Percentiles rank a stretch among this genome's conserved stretches.
These are phyloP conservation scores for Staphylotrichum tortipilum DNA, from an alignment of 495 filamentous ascomycete genomes.

Conservation along the genomic window DNA sequence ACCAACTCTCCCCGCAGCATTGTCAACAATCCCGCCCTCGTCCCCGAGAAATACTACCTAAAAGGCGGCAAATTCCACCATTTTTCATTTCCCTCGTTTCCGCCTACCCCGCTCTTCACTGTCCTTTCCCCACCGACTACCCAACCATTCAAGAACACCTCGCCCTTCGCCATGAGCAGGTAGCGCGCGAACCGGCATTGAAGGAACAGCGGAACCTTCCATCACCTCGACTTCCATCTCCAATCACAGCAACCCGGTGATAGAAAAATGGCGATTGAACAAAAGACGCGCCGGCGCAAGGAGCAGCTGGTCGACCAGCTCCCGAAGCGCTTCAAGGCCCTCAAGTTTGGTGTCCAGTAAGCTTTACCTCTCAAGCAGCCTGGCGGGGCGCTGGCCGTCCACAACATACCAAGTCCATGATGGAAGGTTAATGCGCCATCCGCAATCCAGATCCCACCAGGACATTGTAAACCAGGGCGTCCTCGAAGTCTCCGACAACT, in stretches of 20 bases:
- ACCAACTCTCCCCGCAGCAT: not conserved
- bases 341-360: conserved; percentile 89
- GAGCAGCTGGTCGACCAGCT: conserved; percentile 79
- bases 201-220: not conserved
- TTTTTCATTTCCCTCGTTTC: no score
- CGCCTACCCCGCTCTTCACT: not conserved
- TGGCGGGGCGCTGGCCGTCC: not conserved
- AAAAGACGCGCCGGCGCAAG: conserved; percentile 42
- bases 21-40: not conserved
- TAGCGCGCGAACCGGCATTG: conserved; percentile 6
- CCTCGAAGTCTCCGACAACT: conserved; percentile 80
- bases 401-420: not conserved
- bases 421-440: conserved; percentile 8
- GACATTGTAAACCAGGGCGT: conserved; percentile 92
- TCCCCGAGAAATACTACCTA: no score
- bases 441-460: conserved; percentile 61
- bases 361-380: conserved; percentile 23
- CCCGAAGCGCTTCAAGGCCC: conserved; percentile 82
- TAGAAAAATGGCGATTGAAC: conserved; percentile 8
- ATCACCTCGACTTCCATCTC: not conserved
- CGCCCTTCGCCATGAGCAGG: conserved; percentile 7
- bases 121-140: not conserved
- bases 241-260: not conserved
- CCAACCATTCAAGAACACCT: not conserved
- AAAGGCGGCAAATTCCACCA: no score